Evolutionary conservation across 2,329 filamentous ascomycete species (phyloP), one percentile per base, ranked within the genome.

Genomic region (Aspergillus nomiae): DNA sequence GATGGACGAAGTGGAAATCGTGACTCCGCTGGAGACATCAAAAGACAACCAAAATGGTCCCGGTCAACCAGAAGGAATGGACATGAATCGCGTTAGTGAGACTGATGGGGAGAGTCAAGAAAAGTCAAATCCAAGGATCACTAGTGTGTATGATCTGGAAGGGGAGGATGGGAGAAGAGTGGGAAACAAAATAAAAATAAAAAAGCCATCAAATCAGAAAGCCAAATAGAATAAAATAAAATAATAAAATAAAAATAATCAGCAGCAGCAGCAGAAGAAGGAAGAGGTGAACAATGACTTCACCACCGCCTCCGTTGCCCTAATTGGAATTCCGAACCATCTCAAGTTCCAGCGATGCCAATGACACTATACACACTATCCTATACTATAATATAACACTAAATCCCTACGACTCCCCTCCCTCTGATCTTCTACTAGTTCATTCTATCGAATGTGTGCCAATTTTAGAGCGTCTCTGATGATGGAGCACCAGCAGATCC

Each of bases 1-100:
- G 48, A 59, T 26, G 50, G 19, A 48, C 24, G 51, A 14, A 54
- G 51, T 54, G 51, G 51, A 54, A 54, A 54, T 54, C 30, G 48
- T 16, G 48, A 30, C 48, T 51, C 48, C 48, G 30, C 50, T 53
- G 50, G 28, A 53, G 45, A 53, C 50, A 54, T 36, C 32, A 38
- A 54, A 38, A 54, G 51, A 36, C 26, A 54, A 34, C 51, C n/a
- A 54, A 54, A 54, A 54, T 54, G 19, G 50, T 53, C 34, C 30
- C 50, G 38, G 57, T 12, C 34, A 30, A 46, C 38, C 21, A 30
- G 26, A 43, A 14, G 30, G 58, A 56, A 36, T 45, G 30, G 24
- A 54, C 14, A 10, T 34, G 48, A 24, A 43, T 46, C 14, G 21
- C 30, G 28, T 41, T 21, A 51, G 30, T 51, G 46, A 32, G 32